A percentile compares a stretch with the other conserved stretches of the same genome.
These are phyloP conservation scores for Acer saccharum DNA, from an alignment of 345 rosid species.

Conservation along the genomic window DNA sequence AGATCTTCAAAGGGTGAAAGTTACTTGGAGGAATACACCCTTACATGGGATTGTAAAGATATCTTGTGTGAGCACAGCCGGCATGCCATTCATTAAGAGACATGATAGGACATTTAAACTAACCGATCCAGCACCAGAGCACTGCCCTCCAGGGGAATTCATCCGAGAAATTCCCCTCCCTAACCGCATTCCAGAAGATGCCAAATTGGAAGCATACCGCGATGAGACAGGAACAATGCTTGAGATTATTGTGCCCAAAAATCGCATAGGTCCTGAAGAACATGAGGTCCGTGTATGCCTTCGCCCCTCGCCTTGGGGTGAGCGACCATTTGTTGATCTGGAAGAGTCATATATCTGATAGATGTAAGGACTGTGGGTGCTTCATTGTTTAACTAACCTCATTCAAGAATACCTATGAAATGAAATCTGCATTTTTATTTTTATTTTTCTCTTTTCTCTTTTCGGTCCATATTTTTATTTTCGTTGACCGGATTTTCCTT, in stretches of 20 bases:
- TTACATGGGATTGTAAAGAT: constrained; percentile 80
- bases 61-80: constrained; percentile 72
- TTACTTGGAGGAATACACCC: constrained; percentile 79
- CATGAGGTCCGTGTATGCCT: constrained; percentile 89
- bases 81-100: constrained; percentile 76
- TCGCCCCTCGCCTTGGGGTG: constrained; percentile 59
- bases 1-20: constrained; percentile 82
- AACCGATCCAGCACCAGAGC: constrained; percentile 89
- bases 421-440: constrained; percentile 34
- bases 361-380: constrained; percentile 37
- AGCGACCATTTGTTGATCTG: constrained; percentile 38
- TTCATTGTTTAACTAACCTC: constrained; percentile 42
- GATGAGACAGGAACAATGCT: constrained; percentile 75
- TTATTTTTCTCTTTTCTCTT: constrained; percentile 6
- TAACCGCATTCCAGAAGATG: constrained; percentile 84
- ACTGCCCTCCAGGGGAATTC: constrained; percentile 92
- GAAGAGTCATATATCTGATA: constrained; percentile 34
- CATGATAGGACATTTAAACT: constrained; percentile 85
- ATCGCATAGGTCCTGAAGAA: constrained; percentile 81
- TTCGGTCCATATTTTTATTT: not conserved
- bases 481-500: not conserved
- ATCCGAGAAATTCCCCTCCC: constrained; percentile 74
- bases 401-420: constrained; percentile 38
- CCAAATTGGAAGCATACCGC: constrained; percentile 74
- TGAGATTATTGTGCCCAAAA: constrained; percentile 82